Conservation (phyloP, 2,329 filamentous ascomycete species). For the Epichloe glyceriae region DNA sequence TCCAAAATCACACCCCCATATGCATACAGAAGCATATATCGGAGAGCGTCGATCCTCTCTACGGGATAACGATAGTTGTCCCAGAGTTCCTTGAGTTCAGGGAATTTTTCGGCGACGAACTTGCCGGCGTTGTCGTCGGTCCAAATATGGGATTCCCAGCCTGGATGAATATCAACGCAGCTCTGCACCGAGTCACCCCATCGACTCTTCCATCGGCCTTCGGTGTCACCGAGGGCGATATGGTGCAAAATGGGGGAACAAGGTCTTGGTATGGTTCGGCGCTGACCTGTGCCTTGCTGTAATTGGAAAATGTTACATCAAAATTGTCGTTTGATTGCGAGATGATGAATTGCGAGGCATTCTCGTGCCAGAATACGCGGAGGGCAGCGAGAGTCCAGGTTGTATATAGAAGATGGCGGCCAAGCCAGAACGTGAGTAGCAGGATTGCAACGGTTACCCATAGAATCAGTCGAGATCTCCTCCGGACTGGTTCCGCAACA, state of each 20-base stretch:
- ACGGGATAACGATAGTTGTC: constrained; percentile 52
- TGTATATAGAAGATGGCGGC: constrained; percentile 12
- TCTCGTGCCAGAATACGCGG: constrained; percentile 14
- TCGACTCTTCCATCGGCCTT: constrained; percentile 9
- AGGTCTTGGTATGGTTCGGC: constrained; percentile 17
- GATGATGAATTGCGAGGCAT: constrained; percentile 15
- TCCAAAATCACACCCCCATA: constrained; percentile 18
- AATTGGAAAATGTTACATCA: constrained; percentile 21
- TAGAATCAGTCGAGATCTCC: constrained; percentile 4
- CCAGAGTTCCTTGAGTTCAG: constrained; percentile 23
- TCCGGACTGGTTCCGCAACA: constrained; percentile 3
- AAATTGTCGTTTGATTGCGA: constrained; percentile 16
- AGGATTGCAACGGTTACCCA: constrained; percentile 5
- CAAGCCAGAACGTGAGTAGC: constrained; percentile 6
- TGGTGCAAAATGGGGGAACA: constrained; percentile 24
- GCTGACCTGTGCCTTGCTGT: constrained; percentile 16
- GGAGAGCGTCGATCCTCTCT: constrained; percentile 55
- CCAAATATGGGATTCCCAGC: constrained; percentile 17
- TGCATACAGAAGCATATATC: constrained; percentile 36
- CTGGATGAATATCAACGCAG: constrained; percentile 21
- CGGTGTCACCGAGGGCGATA: constrained; percentile 17
- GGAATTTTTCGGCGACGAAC: constrained; percentile 11
- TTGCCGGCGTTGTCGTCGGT: constrained; percentile 10
- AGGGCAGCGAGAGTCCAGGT: constrained; percentile 18
- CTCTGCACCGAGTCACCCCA: constrained; percentile 20